These are phyloP conservation scores for Rubia peregrina DNA, from an alignment of 305 asterid genomes.

Conservation along the genomic window DNA sequence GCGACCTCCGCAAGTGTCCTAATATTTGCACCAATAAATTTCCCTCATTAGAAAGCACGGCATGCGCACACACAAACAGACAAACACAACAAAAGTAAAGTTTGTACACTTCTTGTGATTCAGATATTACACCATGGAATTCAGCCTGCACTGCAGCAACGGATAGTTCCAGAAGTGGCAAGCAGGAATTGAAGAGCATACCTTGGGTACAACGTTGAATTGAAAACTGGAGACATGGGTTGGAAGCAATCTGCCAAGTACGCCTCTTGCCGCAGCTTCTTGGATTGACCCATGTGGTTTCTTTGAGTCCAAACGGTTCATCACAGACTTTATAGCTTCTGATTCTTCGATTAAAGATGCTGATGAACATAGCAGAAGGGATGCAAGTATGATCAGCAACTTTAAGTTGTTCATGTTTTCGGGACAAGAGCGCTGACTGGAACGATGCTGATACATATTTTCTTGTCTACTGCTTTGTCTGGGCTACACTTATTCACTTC, in stretches of 20 bases:
- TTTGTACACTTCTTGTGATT: not conserved
- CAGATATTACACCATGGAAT: not conserved
- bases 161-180: not conserved
- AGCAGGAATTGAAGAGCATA: slow-evolving; percentile 18
- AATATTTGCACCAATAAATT: slow-evolving; percentile 18
- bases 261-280: slow-evolving; percentile 77
- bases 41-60: not conserved
- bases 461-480: no score
- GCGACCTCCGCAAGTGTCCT: slow-evolving; percentile 72
- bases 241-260: slow-evolving; percentile 74
- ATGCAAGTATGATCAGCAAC: not conserved
- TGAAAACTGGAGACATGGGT: slow-evolving; percentile 59
- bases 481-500: no score
- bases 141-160: not conserved
- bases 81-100: not conserved
- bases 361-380: slow-evolving; percentile 17
- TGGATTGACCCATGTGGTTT: slow-evolving; percentile 44
- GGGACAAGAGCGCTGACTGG: not conserved
- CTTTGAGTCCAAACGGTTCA: slow-evolving; percentile 48
- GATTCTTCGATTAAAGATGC: slow-evolving; percentile 36
- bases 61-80: not conserved
- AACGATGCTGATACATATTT: not conserved
- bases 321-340: slow-evolving; percentile 39
- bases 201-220: slow-evolving; percentile 60
- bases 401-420: not conserved